Evolutionary conservation across 208 protist genomes (phyloP), one percentile per base, ranked within the genome.

Genomic region (Tritrichomonas musculus): DNA sequence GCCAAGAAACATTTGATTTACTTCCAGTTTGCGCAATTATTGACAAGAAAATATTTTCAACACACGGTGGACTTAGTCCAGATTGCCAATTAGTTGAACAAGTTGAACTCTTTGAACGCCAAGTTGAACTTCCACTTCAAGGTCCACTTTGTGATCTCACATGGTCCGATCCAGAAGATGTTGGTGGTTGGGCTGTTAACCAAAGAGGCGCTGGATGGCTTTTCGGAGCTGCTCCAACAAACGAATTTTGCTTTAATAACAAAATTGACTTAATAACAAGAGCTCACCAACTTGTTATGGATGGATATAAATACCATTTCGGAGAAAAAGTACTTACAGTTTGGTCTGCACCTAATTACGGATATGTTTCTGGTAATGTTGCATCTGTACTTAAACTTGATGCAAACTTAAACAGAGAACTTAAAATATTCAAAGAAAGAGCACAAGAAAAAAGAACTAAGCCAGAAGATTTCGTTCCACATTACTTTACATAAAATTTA

Each of bases 191-290:
- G 98, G 98, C 98, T 69, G 80, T 99, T 47, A 77, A 77, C 33
- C 98, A 98, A 49, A 96, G 99, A 73, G 99, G 99, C 55, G 99
- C 99, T 41, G 99, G 99, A 11, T 99, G 98, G 94, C 96, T 99
- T 36, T 99, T 99, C 96, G 99, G 99, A 77, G 97, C 96, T 57
- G 97, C 64, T 27, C 93, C 95, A 80, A 95, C 94, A 5, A 33
- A 93, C 69, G 94, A 96, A 93, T 99, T 99, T 95, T 97, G 95
- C n/a, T 98, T 98, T 96, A 96, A 96, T 41, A 82, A 82, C 73
- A 82, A 53, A 27, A 95, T 99, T 94, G 96, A 98, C 65, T 96
- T 99, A 57, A 98, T 99, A 93, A 93, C 73, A 49, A 93, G 95
- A 20, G 97, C 97, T 22, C 97, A 98, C 94, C 97, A 98, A 95